Evolutionary conservation across 306 rosid genomes (phyloP).

Genomic region (Castanopsis chinensis): DNA sequence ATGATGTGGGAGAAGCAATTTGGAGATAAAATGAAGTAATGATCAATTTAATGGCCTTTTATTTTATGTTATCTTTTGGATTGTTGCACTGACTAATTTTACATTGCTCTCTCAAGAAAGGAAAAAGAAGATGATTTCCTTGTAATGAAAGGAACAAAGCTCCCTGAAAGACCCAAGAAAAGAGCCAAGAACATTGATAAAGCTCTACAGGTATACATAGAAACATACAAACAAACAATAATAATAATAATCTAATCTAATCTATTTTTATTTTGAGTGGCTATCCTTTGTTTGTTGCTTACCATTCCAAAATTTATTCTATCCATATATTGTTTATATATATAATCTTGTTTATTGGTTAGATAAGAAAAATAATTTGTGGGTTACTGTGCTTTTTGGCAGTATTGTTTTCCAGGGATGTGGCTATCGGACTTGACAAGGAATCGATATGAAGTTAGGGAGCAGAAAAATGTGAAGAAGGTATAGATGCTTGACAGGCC

Average conservation of each 20-base stretch:
- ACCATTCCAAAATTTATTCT: background rate
- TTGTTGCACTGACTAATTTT: no score
- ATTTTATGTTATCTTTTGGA: no score
- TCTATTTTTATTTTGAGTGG: background rate
- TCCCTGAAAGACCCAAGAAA: conserved; percentile 76
- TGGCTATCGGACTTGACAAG: conserved; percentile 73
- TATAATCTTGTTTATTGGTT: background rate
- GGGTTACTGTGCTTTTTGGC: conserved; percentile 20
- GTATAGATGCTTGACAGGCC: no score
- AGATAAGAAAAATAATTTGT: background rate
- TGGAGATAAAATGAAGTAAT: no score
- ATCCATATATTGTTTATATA: no score
- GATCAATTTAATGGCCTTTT: no score
- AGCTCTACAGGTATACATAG: conserved; percentile 47
- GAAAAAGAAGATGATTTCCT: no score
- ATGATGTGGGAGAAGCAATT: no score
- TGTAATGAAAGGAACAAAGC: no score
- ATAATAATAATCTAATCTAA: background rate
- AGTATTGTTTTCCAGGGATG: conserved; percentile 80
- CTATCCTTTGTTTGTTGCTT: background rate
- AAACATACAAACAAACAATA: background rate
- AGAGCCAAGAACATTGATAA: conserved; percentile 70
- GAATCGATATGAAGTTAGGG: conserved; percentile 75
- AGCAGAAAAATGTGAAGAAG: conserved; percentile 74
- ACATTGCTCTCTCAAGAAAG: no score